Percentiles rank a stretch among this genome's conserved stretches.
Evolutionary conservation across 768 basidiomycete species (phyloP).

Genomic region (Mycena crocata): DNA sequence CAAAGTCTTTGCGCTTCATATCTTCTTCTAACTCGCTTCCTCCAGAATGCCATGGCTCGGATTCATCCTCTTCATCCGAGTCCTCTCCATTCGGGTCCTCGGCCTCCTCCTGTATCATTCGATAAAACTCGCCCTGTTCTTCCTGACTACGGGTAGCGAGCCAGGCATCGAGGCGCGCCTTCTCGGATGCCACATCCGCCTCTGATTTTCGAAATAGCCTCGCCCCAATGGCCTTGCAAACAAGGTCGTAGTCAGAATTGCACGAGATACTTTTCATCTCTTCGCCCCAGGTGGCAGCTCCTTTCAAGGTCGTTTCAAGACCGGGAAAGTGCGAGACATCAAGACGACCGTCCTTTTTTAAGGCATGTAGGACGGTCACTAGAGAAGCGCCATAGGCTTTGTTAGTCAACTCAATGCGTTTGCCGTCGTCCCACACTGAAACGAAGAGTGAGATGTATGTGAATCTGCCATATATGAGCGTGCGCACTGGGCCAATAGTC

Average conservation of each 20-base stretch:
- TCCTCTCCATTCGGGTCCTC: conserved; percentile 35
- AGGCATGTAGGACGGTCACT: conserved; percentile 46
- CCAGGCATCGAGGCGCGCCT: conserved; percentile 47
- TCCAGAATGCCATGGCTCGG: conserved; percentile 22
- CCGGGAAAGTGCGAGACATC: conserved; percentile 44
- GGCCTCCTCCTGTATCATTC: conserved; percentile 24
- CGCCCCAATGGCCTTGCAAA: conserved; percentile 50
- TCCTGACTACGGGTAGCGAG: conserved; percentile 27
- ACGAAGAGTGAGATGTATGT: background rate
- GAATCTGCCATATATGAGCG: background rate
- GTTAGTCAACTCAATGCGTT: conserved; percentile 45
- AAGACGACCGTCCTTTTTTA: conserved; percentile 45
- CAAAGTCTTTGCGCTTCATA: conserved; percentile 39
- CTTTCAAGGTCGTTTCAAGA: conserved; percentile 47
- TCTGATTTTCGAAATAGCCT: conserved; percentile 41
- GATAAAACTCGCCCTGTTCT: conserved; percentile 22
- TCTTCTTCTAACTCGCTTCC: conserved; percentile 38
- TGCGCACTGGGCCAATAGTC: conserved; percentile 46
- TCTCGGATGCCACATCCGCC: conserved; percentile 39
- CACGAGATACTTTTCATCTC: conserved; percentile 37
- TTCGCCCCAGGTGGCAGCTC: conserved; percentile 41
- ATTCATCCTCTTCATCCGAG: conserved; percentile 30
- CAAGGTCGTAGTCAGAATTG: conserved; percentile 39
- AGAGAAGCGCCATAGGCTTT: conserved; percentile 49
- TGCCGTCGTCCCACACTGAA: conserved; percentile 48